Evolutionary conservation across 306 rosid genomes (phyloP).

Genomic region (Cotoneaster glaucophyllus): DNA sequence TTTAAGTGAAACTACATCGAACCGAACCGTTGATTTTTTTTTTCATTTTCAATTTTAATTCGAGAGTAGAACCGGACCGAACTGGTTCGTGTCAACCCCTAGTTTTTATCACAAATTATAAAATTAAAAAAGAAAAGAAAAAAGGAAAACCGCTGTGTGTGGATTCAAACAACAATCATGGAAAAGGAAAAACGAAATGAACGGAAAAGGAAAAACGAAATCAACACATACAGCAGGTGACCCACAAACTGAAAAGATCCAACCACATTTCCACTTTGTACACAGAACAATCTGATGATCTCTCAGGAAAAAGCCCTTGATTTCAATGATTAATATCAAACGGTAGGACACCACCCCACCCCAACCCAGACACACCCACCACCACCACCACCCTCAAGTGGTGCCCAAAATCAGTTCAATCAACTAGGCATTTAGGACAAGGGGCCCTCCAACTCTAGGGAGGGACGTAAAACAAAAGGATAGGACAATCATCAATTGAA

Average conservation of each 20-base stretch:
- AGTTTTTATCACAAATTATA: background rate
- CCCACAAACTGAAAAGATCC: constrained; percentile 30
- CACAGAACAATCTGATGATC: constrained; percentile 19
- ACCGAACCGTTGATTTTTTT: too few species aligned
- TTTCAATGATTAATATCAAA: constrained; percentile 16
- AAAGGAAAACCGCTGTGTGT: constrained; percentile 6
- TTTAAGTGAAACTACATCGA: too few species aligned
- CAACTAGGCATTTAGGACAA: background rate
- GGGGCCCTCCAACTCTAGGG: background rate
- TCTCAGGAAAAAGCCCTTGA: constrained; percentile 14
- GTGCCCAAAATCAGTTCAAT: constrained; percentile 19
- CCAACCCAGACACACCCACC: too few species aligned
- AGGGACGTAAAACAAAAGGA: background rate
- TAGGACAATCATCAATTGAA: background rate
- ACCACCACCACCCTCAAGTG: constrained; percentile 10
- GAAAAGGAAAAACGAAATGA: constrained; percentile 12
- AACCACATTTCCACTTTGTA: constrained; percentile 16
- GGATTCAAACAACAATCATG: constrained; percentile 24
- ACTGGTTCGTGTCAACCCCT: background rate
- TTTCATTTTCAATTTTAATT: too few species aligned
- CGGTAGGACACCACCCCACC: constrained; percentile 28
- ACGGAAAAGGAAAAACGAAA: constrained; percentile 15
- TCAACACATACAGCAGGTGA: constrained; percentile 13
- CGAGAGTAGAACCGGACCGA: too few species aligned
- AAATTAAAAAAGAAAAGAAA: too few species aligned